Evolutionary conservation across 2,329 filamentous ascomycete genomes (phyloP).

Genomic region (Verticillium zaregamsianum): DNA sequence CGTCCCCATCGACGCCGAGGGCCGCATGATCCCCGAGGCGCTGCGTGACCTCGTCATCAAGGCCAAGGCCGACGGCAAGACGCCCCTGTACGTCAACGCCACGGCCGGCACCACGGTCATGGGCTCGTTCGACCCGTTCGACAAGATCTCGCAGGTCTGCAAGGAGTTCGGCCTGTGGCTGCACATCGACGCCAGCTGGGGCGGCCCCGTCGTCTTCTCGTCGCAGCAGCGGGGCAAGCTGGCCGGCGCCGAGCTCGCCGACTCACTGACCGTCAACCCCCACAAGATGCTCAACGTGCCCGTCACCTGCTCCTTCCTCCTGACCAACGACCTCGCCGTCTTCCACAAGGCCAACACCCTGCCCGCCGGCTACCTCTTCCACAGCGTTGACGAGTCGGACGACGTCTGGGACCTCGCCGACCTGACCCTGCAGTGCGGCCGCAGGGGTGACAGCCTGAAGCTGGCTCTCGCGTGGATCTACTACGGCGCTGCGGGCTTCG

Average conservation of each 20-base stretch:
- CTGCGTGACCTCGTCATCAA: slow-evolving; percentile 60
- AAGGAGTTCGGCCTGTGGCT: slow-evolving; percentile 75
- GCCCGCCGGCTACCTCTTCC: slow-evolving; percentile 82
- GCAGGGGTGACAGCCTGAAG: slow-evolving; percentile 81
- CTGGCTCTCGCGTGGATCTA: slow-evolving; percentile 86
- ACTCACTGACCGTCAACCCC: slow-evolving; percentile 84
- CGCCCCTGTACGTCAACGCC: slow-evolving; percentile 91
- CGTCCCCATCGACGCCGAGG: slow-evolving; percentile 68
- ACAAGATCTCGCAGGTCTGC: slow-evolving; percentile 66
- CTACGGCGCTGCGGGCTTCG: slow-evolving; percentile 75
- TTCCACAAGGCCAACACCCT: slow-evolving; percentile 85
- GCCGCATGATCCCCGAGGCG: slow-evolving; percentile 65
- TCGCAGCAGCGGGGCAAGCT: slow-evolving; percentile 60
- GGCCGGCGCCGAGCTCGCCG: slow-evolving; percentile 65
- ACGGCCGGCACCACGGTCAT: slow-evolving; percentile 93
- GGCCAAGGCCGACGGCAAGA: slow-evolving; percentile 64
- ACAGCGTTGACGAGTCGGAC: slow-evolving; percentile 44
- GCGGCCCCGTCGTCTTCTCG: slow-evolving; percentile 78
- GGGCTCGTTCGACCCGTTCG: slow-evolving; percentile 81
- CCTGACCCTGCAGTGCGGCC: slow-evolving; percentile 87
- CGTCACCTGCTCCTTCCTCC: slow-evolving; percentile 83
- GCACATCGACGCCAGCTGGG: slow-evolving; percentile 92
- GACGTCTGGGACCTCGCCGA: slow-evolving; percentile 89
- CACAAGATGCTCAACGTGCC: slow-evolving; percentile 97
- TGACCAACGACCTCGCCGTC: slow-evolving; percentile 68